Conservation (phyloP, 2,329 filamentous ascomycete genomes). For the Aureobasidium subglaciale region DNA sequence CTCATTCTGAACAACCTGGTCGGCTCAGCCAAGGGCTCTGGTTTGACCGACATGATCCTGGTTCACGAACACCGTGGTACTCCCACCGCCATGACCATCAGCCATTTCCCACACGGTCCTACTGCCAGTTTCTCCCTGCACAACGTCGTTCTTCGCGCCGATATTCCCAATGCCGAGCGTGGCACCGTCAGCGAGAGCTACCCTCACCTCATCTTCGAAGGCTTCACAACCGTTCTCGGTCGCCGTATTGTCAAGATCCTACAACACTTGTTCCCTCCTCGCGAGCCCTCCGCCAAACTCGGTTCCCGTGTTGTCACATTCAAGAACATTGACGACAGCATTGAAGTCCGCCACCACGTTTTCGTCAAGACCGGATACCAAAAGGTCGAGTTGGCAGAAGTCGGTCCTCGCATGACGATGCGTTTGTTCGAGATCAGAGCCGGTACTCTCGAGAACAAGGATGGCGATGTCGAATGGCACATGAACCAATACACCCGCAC, state of each 20-base stretch:
- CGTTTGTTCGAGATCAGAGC: slow-evolving; percentile 85
- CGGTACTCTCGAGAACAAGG: slow-evolving; percentile 87
- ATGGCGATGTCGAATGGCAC: slow-evolving; percentile 94
- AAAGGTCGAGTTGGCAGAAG: slow-evolving; percentile 80
- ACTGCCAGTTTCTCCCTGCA: slow-evolving; percentile 83
- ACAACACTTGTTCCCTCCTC: slow-evolving; percentile 88
- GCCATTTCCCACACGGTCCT: slow-evolving; percentile 81
- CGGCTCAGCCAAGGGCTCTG: slow-evolving; percentile 68
- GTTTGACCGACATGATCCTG: slow-evolving; percentile 76
- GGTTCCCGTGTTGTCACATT: slow-evolving; percentile 88
- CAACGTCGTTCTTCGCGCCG: slow-evolving; percentile 86
- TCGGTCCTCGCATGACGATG: slow-evolving; percentile 97
- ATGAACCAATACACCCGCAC: slow-evolving; percentile 93
- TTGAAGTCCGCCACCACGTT: slow-evolving; percentile 88
- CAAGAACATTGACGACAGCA: slow-evolving; percentile 79
- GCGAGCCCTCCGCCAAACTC: slow-evolving; percentile 72
- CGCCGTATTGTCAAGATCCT: slow-evolving; percentile 79
- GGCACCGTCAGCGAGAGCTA: slow-evolving; percentile 90
- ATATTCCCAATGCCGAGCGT: slow-evolving; percentile 79
- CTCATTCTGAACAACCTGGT: slow-evolving; percentile 81
- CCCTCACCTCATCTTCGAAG: slow-evolving; percentile 91
- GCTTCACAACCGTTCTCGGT: slow-evolving; percentile 76
- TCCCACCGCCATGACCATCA: slow-evolving; percentile 81
- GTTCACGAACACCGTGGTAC: slow-evolving; percentile 90
- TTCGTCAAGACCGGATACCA: slow-evolving; percentile 91